These are phyloP conservation scores for Trichothecium roseum DNA, from an alignment of 2,329 filamentous ascomycete species.

Conservation along the genomic window DNA sequence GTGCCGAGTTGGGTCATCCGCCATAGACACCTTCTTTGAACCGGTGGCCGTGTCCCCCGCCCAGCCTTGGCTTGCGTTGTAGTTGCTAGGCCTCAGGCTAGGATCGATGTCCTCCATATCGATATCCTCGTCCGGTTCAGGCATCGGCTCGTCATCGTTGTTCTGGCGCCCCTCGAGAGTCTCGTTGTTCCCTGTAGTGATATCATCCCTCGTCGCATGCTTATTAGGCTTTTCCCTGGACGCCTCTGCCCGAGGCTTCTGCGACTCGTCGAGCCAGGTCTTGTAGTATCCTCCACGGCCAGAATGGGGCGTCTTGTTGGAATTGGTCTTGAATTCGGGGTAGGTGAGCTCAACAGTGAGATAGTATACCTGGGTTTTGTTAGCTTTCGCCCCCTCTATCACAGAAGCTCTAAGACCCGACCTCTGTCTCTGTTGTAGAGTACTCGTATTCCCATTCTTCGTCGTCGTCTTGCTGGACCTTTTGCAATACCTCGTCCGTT, in stretches of 20 bases:
- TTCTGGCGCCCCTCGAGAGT: constrained; percentile 1
- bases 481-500: constrained; percentile 16
- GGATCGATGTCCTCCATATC: constrained; percentile 3
- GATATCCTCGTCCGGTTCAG: background rate
- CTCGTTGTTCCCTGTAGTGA: constrained; percentile 1
- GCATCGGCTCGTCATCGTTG: constrained; percentile 1
- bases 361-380: constrained; percentile 45
- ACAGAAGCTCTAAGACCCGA: constrained; percentile 12
- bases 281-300: constrained; percentile 36
- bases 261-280: constrained; percentile 11
- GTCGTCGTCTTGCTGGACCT: constrained; percentile 23
- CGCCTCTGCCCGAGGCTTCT: no score
- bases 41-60: background rate
- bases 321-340: constrained; percentile 41
- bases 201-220: constrained; percentile 1
- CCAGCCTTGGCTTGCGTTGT: background rate
- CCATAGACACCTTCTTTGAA: background rate
- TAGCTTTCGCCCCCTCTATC: background rate
- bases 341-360: constrained; percentile 53
- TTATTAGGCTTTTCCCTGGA: background rate
- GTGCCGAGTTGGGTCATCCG: constrained; percentile 1
- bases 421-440: constrained; percentile 52
- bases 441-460: constrained; percentile 62
- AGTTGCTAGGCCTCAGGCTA: background rate
- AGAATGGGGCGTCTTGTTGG: constrained; percentile 25